phyloP scores from a whole-genome alignment of 352 stramenopile species.

The Phytopythium cucurbitacearum region DNA sequence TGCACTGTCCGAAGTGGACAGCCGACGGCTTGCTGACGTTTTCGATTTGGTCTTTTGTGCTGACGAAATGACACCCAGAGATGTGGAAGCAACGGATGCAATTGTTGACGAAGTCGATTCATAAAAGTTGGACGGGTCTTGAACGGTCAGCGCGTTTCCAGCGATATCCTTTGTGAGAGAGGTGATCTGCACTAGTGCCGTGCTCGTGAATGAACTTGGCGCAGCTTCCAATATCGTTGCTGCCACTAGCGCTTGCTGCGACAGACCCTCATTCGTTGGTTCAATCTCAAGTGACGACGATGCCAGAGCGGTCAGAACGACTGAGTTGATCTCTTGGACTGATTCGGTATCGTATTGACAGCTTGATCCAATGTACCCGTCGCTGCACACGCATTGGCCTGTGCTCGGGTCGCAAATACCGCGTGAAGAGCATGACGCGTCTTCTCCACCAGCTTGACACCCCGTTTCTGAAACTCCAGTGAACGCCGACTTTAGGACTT shows the following conservation, averaged over 20 bases:
- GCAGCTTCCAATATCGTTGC: constrained; percentile 37
- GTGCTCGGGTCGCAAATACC: constrained; percentile 26
- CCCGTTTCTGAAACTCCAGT: neutral
- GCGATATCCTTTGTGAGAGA: constrained; percentile 36
- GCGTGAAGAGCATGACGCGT: constrained; percentile 22
- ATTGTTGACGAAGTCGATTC: constrained; percentile 34
- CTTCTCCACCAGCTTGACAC: neutral
- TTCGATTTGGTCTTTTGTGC: neutral
- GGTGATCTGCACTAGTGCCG: constrained; percentile 30
- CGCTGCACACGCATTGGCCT: constrained; percentile 22
- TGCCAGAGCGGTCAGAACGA: constrained; percentile 41
- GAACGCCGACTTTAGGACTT: constrained; percentile 44
- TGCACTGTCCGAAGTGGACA: constrained; percentile 5
- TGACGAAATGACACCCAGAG: constrained; percentile 23
- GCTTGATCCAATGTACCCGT: constrained; percentile 33
- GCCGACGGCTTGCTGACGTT: constrained; percentile 6
- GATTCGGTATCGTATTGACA: constrained; percentile 34
- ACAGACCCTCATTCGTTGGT: constrained; percentile 36
- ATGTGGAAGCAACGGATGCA: constrained; percentile 22
- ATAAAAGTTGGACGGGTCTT: constrained; percentile 33
- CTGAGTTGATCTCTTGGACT: constrained; percentile 31
- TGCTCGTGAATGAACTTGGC: constrained; percentile 23
- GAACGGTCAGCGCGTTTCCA: constrained; percentile 35
- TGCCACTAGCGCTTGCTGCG: constrained; percentile 47
- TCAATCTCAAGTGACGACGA: constrained; percentile 23